phyloP scores from a whole-genome alignment of 208 protist genomes.

The Trypanosoma platydactyli region DNA sequence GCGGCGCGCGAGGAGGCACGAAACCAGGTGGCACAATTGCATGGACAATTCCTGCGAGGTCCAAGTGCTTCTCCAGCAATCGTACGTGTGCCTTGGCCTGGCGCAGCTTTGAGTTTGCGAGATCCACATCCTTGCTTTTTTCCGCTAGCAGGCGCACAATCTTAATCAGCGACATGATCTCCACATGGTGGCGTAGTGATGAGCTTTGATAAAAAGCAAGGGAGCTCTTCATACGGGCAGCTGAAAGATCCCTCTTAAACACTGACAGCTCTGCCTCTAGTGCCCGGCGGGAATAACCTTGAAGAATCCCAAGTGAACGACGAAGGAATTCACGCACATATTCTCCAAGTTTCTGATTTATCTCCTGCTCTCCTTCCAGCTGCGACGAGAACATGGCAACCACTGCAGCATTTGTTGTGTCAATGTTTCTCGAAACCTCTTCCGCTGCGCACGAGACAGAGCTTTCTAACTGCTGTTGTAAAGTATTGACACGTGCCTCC shows the following conservation, averaged over 20 bases:
- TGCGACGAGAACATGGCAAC: slow-evolving; percentile 32
- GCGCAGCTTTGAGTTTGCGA: slow-evolving; percentile 34
- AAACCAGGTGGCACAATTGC: slow-evolving; percentile 39
- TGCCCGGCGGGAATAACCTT: slow-evolving; percentile 29
- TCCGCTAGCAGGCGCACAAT: slow-evolving; percentile 64
- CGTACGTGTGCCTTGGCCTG: slow-evolving; percentile 61
- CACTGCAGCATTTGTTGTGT: not conserved
- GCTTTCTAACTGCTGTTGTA: slow-evolving; percentile 32
- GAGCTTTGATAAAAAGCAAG: slow-evolving; percentile 45
- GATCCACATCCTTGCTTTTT: slow-evolving; percentile 42
- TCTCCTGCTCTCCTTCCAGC: slow-evolving; percentile 35
- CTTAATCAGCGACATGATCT: slow-evolving; percentile 62
- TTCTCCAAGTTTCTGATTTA: slow-evolving; percentile 40
- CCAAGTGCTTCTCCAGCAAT: slow-evolving; percentile 63
- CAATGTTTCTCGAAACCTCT: slow-evolving; percentile 1
- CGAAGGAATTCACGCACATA: slow-evolving; percentile 42
- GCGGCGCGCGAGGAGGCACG: slow-evolving; percentile 21
- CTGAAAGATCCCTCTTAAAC: slow-evolving; percentile 38
- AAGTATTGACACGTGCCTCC: not conserved
- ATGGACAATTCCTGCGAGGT: slow-evolving; percentile 56
- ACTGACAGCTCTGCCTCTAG: slow-evolving; percentile 47
- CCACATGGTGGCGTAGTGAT: slow-evolving; percentile 41
- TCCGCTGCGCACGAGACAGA: slow-evolving; percentile 22
- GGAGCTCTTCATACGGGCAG: slow-evolving; percentile 53
- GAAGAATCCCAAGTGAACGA: slow-evolving; percentile 31